Base-by-base conservation (phyloP, 2,329 filamentous ascomycete genomes). In the Botryotinia calthae region DNA sequence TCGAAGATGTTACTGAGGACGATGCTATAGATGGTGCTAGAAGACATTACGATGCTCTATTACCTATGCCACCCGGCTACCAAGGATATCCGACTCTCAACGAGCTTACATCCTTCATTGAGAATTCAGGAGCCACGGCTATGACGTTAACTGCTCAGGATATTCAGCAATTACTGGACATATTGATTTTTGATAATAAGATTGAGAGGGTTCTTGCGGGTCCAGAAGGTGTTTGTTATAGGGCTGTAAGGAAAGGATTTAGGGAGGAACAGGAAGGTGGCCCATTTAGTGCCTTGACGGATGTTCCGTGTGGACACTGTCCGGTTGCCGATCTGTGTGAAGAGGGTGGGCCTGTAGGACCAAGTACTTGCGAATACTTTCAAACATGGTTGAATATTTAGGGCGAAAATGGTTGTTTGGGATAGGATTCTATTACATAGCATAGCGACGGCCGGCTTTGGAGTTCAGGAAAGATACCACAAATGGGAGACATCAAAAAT, bases 271-370 rank as follows among this genome's bases (percentile, higher is more conserved):
- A 59, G 82, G 73, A 84, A 86, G 72, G 86, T 83, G 59, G 72
- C 20, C 61, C 66, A 64, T 83, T 83, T 82, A 75, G 80, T 85
- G 67, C 87, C 85, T 67, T 91, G 76, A 97, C 93, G 2, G 94
- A 98, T 81, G 91, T 92, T 3, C 96, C 96, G 1, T 99, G 96
- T 82, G 95, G 95, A 2, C 87, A 90, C 72, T 99, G 96, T 82
- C 96, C 96, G 0, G 95, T 98, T 3, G 97, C 97, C 81, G 92
- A 96, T 73, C 86, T 98, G 2, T 99, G 96, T 81, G 92, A 93
- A 76, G 93, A 97, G 74, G 94, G 94, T 10, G 95, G 95, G 0
- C 93, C 94, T 0, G 94, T 99, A 34, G 97, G 91, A 79, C 93
- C 95, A 0, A 91, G 90, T 76, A 97, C 92, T 68, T 99, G 96